These are phyloP conservation scores for Lentinula lateritia DNA, from an alignment of 768 basidiomycete species.

Conservation along the genomic window DNA sequence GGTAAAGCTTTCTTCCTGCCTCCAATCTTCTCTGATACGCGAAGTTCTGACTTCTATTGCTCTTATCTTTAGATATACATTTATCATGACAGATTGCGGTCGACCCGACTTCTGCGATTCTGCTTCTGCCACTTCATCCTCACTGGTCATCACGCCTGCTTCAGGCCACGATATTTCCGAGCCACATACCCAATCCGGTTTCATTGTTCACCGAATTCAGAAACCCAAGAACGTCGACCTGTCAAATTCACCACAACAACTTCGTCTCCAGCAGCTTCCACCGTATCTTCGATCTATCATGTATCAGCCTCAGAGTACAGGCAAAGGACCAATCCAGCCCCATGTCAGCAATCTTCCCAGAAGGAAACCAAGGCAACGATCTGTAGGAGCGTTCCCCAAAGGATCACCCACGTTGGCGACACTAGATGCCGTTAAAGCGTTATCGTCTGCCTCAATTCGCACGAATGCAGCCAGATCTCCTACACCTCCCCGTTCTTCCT, in stretches of 20 bases:
- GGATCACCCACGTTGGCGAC: no score
- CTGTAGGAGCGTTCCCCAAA: background rate
- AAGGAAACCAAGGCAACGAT: background rate
- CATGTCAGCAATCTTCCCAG: slow-evolving; percentile 2
- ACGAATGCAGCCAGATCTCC: background rate
- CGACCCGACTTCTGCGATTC: background rate
- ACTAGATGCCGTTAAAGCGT: background rate
- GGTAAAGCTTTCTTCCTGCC: background rate
- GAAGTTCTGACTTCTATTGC: background rate
- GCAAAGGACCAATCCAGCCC: slow-evolving; percentile 4
- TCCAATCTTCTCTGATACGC: background rate
- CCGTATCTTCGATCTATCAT: background rate
- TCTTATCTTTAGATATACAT: background rate
- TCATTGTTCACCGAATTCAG: background rate
- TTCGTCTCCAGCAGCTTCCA: background rate
- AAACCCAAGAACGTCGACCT: background rate
- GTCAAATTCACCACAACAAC: background rate
- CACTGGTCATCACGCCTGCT: background rate
- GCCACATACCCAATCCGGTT: background rate
- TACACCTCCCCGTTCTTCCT: background rate
- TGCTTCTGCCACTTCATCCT: background rate
- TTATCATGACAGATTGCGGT: background rate
- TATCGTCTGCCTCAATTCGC: background rate
- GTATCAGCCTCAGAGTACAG: background rate
- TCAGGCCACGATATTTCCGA: background rate